Base-by-base conservation (phyloP, 2,329 filamentous ascomycete genomes). In the Trichoderma arundinaceum region DNA sequence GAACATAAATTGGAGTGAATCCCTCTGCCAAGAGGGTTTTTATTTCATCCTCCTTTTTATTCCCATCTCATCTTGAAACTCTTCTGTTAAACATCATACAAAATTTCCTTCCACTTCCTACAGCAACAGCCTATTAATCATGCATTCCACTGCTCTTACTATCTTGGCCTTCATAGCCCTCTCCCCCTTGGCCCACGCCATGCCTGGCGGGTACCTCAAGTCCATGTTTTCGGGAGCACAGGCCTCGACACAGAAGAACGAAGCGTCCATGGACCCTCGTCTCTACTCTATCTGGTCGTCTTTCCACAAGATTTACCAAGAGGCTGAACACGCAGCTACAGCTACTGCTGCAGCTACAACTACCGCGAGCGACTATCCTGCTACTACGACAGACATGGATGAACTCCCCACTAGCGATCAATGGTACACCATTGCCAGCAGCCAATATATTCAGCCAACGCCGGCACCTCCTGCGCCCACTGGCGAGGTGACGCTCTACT, bases 211-310 rank as follows among this genome's bases (percentile, higher is more conserved):
- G 12, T 35, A n/a, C 12, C 17, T 17, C 32, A 48, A 49, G 17
- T 22, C 32, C 7, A 7, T 32, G 13, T n/a, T n/a, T 15, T n/a
- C 17, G 9, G 8, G 13, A 19, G 7, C 22, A 13, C 13, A 19
- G 22, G 22, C 28, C 22, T 1, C n/a, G 17, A 39, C n/a, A 7
- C 17, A 48, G 10, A 33, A 12, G 33, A 9, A 35, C 7, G 35
- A 35, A 35, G 9, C 13, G 7, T 38, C 33, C 7, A 17, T 41
- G 9, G 52, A 54, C 22, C 7, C 10, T n/a, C 35, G 35, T 15
- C 35, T 54, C 52, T 54, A 22, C 12, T 54, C 52, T 7, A 19
- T 54, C 9, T 54, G 52, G 52, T 39, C 35, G 2, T 54, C 52
- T 54, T 28, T 54, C 17, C 35, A 41, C 17, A 39, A 39, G 35